Evolutionary conservation across 352 stramenopile genomes (phyloP).

Genomic region (Phytophthora pisi): DNA sequence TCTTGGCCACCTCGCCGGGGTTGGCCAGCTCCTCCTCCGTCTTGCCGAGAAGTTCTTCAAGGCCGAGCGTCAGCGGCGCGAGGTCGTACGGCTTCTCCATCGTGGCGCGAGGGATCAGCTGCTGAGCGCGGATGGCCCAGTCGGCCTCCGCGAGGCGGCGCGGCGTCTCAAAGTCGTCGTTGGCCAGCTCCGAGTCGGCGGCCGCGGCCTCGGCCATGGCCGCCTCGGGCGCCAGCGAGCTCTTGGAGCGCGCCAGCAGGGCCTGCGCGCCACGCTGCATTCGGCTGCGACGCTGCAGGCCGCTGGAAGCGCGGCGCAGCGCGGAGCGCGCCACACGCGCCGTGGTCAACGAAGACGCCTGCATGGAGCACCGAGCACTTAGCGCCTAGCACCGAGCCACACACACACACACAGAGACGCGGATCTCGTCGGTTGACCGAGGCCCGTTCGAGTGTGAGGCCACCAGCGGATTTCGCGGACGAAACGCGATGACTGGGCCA

Average conservation of each 20-base stretch:
- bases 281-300: slow-evolving; percentile 1
- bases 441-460: slow-evolving; percentile 24
- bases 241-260: slow-evolving; percentile 28
- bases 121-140: slow-evolving; percentile 63
- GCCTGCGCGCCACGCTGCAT: slow-evolving; percentile 18
- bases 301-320: slow-evolving; percentile 20
- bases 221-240: slow-evolving; percentile 34
- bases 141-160: slow-evolving; percentile 50
- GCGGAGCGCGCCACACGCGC: slow-evolving; percentile 25
- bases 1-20: slow-evolving; percentile 8
- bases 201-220: slow-evolving; percentile 16
- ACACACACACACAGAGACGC: no score
- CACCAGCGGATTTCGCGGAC: slow-evolving; percentile 12
- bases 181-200: slow-evolving; percentile 15
- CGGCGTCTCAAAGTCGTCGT: slow-evolving; percentile 23
- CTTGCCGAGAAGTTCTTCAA: slow-evolving; percentile 26
- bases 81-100: slow-evolving; percentile 49
- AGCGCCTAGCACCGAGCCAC: not conserved
- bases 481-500: slow-evolving; percentile 39
- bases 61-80: slow-evolving; percentile 27
- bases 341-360: slow-evolving; percentile 31
- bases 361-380: slow-evolving; percentile 21
- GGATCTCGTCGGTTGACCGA: slow-evolving; percentile 12
- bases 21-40: slow-evolving; percentile 23
- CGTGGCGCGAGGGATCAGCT: slow-evolving; percentile 51